phyloP scores from a whole-genome alignment of 2,329 filamentous ascomycete genomes.

The Colletotrichum truncatum region DNA sequence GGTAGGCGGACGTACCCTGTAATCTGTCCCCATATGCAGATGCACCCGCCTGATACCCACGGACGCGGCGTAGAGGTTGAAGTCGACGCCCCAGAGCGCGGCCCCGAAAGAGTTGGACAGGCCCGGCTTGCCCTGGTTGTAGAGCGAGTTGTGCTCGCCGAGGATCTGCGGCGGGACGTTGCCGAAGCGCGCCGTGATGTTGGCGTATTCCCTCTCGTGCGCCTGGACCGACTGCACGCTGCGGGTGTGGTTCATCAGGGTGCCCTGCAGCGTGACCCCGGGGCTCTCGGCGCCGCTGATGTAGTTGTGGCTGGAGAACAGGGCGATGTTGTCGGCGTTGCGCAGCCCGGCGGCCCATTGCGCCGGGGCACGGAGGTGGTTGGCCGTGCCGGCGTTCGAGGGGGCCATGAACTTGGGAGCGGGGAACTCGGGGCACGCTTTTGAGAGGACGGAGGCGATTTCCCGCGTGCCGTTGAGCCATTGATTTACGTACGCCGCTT shows the following conservation, averaged over 20 bases:
- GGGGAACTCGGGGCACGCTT: slow-evolving; percentile 60
- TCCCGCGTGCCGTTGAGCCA: slow-evolving; percentile 64
- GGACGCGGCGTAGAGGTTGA: slow-evolving; percentile 65
- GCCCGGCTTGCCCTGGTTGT: slow-evolving; percentile 68
- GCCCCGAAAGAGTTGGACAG: slow-evolving; percentile 73
- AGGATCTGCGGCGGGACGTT: slow-evolving; percentile 64
- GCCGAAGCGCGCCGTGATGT: slow-evolving; percentile 50
- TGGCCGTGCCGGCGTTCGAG: slow-evolving; percentile 62
- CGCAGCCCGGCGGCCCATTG: slow-evolving; percentile 65
- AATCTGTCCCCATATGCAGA: slow-evolving; percentile 73
- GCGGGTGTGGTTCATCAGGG: slow-evolving; percentile 70
- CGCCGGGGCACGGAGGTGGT: slow-evolving; percentile 58
- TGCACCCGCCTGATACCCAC: slow-evolving; percentile 66
- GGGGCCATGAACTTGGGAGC: slow-evolving; percentile 62
- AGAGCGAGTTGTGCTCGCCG: slow-evolving; percentile 70
- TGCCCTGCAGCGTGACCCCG: slow-evolving; percentile 69
- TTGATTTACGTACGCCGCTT: slow-evolving; percentile 63
- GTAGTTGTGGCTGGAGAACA: slow-evolving; percentile 71
- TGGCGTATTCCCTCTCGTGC: slow-evolving; percentile 56
- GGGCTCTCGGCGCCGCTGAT: slow-evolving; percentile 67
- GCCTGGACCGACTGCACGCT: slow-evolving; percentile 57
- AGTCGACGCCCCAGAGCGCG: slow-evolving; percentile 72
- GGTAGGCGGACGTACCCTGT: slow-evolving; percentile 47
- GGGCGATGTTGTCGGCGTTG: slow-evolving; percentile 54
- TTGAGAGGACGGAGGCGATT: slow-evolving; percentile 54